Evolutionary conservation across 2,329 filamentous ascomycete species (phyloP).

Genomic region (Monilinia polystroma): DNA sequence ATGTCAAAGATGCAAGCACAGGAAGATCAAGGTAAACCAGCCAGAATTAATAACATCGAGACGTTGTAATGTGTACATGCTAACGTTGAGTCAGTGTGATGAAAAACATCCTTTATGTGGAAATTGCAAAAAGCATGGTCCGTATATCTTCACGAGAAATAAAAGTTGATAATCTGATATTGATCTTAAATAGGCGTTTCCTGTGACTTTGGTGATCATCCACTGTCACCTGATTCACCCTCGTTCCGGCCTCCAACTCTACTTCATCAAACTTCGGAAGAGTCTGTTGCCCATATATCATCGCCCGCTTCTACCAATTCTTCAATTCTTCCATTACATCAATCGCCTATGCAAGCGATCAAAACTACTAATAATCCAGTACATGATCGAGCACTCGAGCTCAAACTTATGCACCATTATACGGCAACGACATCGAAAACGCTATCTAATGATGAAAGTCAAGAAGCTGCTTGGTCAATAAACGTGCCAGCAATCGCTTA

Average conservation of each 20-base stretch:
- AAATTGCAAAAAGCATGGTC: conserved; percentile 63
- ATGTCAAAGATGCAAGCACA: conserved; percentile 63
- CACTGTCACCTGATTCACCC: conserved; percentile 28
- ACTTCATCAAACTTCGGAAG: conserved; percentile 5
- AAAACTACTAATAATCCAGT: conserved; percentile 23
- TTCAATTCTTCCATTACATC: conserved; percentile 30
- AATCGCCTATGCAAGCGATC: conserved; percentile 30
- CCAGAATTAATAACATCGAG: neutral
- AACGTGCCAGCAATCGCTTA: conserved; percentile 63
- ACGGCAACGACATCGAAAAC: conserved; percentile 61
- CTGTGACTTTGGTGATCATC: conserved; percentile 58
- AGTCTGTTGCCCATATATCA: conserved; percentile 16
- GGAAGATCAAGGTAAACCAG: conserved; percentile 65
- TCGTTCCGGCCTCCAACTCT: conserved; percentile 20
- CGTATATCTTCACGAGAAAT: conserved; percentile 4
- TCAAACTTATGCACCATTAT: conserved; percentile 64
- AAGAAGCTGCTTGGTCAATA: conserved; percentile 58
- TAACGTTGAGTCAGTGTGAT: conserved; percentile 50
- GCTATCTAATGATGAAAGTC: conserved; percentile 52
- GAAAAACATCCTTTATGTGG: conserved; percentile 64
- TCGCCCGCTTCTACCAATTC: conserved; percentile 28
- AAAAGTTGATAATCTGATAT: neutral
- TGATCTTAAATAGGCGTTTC: conserved; percentile 46
- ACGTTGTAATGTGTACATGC: conserved; percentile 7
- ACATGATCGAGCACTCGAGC: conserved; percentile 48